Evolutionary conservation across 2,329 filamentous ascomycete species (phyloP).

Genomic region (Alternaria solani): DNA sequence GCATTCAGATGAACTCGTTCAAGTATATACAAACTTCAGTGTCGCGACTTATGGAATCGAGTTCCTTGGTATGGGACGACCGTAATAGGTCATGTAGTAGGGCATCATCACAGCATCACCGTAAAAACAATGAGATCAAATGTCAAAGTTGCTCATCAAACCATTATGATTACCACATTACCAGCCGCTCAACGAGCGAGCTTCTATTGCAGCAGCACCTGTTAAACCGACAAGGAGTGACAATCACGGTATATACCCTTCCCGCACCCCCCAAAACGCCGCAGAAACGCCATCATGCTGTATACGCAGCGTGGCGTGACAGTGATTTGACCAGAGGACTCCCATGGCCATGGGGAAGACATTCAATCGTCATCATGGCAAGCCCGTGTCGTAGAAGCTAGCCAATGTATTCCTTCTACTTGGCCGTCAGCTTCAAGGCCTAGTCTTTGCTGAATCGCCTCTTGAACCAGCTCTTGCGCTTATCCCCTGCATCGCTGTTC

Average conservation of each 20-base stretch:
- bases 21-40: background rate
- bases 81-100: background rate
- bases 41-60: too few relatives aligned
- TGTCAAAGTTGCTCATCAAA: slow-evolving; percentile 10
- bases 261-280: slow-evolving; percentile 18
- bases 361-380: slow-evolving; percentile 21
- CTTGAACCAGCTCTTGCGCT: slow-evolving; percentile 91
- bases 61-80: background rate
- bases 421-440: slow-evolving; percentile 1
- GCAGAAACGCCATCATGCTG: slow-evolving; percentile 20
- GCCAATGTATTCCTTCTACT: background rate
- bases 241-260: slow-evolving; percentile 14
- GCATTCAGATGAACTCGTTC: background rate
- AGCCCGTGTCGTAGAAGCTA: slow-evolving; percentile 6
- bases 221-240: slow-evolving; percentile 27
- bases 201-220: slow-evolving; percentile 21
- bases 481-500: slow-evolving; percentile 51
- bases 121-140: background rate
- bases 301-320: slow-evolving; percentile 10
- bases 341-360: slow-evolving; percentile 6
- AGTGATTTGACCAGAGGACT: slow-evolving; percentile 15
- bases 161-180: slow-evolving; percentile 42
- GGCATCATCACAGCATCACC: background rate
- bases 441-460: slow-evolving; percentile 76
- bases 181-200: slow-evolving; percentile 14